A percentile compares a stretch with the other conserved stretches of the same genome.
Evolutionary conservation across 352 stramenopile species (phyloP).

Genomic region (Pythium periplocum): DNA sequence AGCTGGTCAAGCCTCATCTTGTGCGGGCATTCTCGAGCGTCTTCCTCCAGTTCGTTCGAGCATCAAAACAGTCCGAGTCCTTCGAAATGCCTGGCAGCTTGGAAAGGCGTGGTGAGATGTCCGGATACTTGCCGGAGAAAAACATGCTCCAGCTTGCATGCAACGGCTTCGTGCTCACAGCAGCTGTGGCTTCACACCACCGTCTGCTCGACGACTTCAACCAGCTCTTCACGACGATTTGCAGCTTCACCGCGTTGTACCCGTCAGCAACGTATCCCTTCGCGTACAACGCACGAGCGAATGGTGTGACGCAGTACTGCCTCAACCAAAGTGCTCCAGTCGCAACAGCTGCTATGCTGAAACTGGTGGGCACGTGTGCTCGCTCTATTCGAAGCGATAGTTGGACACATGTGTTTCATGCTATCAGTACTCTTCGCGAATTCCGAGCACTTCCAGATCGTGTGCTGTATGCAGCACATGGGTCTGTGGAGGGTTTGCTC

Average conservation of each 20-base stretch:
- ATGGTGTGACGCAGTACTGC: conserved; percentile 57
- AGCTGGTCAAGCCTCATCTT: conserved; percentile 45
- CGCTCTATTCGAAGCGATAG: conserved; percentile 38
- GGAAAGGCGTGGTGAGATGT: conserved; percentile 5
- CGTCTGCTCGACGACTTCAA: conserved; percentile 54
- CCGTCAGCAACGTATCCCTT: conserved; percentile 50
- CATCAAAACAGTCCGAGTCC: conserved; percentile 42
- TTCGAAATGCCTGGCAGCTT: conserved; percentile 16
- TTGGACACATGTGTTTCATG: conserved; percentile 66
- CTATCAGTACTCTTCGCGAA: conserved; percentile 50
- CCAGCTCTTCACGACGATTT: conserved; percentile 47
- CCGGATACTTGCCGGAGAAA: conserved; percentile 61
- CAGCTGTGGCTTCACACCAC: conserved; percentile 51
- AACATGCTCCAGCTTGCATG: conserved; percentile 67
- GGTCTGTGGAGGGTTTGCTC: conserved; percentile 17
- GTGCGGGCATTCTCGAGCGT: conserved; percentile 60
- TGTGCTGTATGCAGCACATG: conserved; percentile 27
- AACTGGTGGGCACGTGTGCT: conserved; percentile 58
- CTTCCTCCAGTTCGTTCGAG: conserved; percentile 66
- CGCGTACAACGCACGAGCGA: conserved; percentile 52
- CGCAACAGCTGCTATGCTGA: conserved; percentile 63
- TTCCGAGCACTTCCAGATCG: conserved; percentile 51
- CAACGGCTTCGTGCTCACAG: conserved; percentile 69
- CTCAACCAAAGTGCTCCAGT: conserved; percentile 64
- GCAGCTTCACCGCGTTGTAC: conserved; percentile 59